Evolutionary conservation across 306 rosid genomes (phyloP).

Genomic region (Alnus rubra): DNA sequence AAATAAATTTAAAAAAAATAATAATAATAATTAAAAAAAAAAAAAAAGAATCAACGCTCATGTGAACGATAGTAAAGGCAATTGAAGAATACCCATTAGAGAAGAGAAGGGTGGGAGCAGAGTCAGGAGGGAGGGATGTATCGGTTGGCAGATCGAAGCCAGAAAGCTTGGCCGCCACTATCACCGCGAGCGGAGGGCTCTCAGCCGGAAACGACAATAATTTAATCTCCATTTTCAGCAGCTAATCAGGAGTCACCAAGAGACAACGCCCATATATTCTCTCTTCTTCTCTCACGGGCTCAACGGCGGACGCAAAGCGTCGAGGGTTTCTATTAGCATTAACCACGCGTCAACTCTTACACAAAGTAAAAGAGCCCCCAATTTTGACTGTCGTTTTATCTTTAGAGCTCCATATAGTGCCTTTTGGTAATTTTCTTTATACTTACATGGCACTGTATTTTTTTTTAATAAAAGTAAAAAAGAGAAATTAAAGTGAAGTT

Average conservation of each 20-base stretch:
- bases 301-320: too few relatives aligned
- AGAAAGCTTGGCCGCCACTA: slow-evolving; percentile 70
- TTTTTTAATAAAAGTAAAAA: too few relatives aligned
- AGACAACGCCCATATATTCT: neutral
- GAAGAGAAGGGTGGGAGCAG: slow-evolving; percentile 51
- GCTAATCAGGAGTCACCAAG: neutral
- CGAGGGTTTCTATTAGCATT: too few relatives aligned
- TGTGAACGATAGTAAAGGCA: neutral
- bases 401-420: too few relatives aligned
- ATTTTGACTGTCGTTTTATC: too few relatives aligned
- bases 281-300: neutral
- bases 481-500: too few relatives aligned
- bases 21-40: too few relatives aligned
- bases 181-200: slow-evolving; percentile 65
- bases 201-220: slow-evolving; percentile 56
- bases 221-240: slow-evolving; percentile 48
- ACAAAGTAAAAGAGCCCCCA: too few relatives aligned
- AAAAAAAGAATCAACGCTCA: neutral
- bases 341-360: too few relatives aligned
- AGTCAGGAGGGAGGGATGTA: slow-evolving; percentile 54
- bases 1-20: too few relatives aligned
- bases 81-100: slow-evolving; percentile 55
- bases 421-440: too few relatives aligned
- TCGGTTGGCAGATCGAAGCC: slow-evolving; percentile 48
- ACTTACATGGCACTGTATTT: too few relatives aligned